These are phyloP conservation scores for Dispira simplex DNA, from an alignment of 192 early-diverging fungal species.

Conservation along the genomic window DNA sequence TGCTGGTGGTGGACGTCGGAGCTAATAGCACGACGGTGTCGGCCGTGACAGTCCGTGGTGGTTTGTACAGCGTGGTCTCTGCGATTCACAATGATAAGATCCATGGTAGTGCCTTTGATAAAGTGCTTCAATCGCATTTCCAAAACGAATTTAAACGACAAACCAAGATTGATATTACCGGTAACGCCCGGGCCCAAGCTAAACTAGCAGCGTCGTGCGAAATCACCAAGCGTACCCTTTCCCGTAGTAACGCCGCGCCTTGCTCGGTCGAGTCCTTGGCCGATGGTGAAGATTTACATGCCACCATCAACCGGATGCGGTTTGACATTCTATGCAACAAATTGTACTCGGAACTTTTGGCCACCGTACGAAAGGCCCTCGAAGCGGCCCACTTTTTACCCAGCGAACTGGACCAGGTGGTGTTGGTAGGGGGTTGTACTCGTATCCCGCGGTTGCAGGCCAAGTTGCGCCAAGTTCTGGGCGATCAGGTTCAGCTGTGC, in stretches of 20 bases:
- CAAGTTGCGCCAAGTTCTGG: slow-evolving; percentile 57
- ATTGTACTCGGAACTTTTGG: slow-evolving; percentile 52
- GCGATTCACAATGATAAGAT: slow-evolving; percentile 62
- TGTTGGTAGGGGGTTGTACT: slow-evolving; percentile 77
- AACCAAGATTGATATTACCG: slow-evolving; percentile 57
- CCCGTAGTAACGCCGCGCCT: slow-evolving; percentile 60
- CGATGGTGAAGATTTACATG: slow-evolving; percentile 84
- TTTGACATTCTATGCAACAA: slow-evolving; percentile 80
- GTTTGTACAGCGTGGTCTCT: slow-evolving; percentile 63
- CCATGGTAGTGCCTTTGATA: slow-evolving; percentile 78
- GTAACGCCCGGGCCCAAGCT: slow-evolving; percentile 56
- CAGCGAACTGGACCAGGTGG: slow-evolving; percentile 73
- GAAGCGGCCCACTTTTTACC: slow-evolving; percentile 45
- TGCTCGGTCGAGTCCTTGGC: slow-evolving; percentile 87
- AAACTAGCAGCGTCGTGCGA: slow-evolving; percentile 80
- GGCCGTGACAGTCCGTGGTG: slow-evolving; percentile 60
- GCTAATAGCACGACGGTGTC: slow-evolving; percentile 72
- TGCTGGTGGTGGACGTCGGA: slow-evolving; percentile 83
- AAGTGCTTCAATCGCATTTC: slow-evolving; percentile 65
- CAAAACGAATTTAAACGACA: slow-evolving; percentile 80
- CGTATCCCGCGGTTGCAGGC: slow-evolving; percentile 78
- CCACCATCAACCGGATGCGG: slow-evolving; percentile 62
- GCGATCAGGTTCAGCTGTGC: slow-evolving; percentile 39
- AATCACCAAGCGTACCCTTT: slow-evolving; percentile 81
- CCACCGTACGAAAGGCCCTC: slow-evolving; percentile 48